A percentile compares a stretch with the other conserved stretches of the same genome.
These are phyloP conservation scores for Naematelia encephala DNA, from an alignment of 768 basidiomycete genomes.

Conservation along the genomic window DNA sequence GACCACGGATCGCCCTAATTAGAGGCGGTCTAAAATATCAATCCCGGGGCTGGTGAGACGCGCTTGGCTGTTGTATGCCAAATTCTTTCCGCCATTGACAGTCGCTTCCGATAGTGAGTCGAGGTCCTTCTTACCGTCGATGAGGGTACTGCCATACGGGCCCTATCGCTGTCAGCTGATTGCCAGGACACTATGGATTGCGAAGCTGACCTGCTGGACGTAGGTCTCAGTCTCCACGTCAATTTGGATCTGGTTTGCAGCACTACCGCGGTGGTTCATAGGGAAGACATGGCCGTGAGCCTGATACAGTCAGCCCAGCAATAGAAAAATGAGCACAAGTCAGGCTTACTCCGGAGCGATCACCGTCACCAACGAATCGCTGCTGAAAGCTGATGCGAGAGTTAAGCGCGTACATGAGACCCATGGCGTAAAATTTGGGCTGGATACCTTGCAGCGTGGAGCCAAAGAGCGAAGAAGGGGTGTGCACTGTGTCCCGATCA, in stretches of 20 bases:
- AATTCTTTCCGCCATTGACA: constrained; percentile 1
- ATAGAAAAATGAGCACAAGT: neutral
- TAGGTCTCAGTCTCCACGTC: constrained; percentile 26
- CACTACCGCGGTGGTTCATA: constrained; percentile 10
- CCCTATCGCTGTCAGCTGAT: constrained; percentile 2
- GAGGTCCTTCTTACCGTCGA: constrained; percentile 1
- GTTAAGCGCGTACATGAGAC: constrained; percentile 25
- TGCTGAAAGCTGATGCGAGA: constrained; percentile 14
- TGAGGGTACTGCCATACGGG: neutral
- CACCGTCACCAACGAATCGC: neutral
- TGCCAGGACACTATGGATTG: too few relatives aligned
- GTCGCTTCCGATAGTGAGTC: constrained; percentile 2
- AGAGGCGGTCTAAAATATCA: neutral
- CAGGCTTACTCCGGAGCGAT: constrained; percentile 14
- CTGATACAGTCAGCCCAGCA: neutral
- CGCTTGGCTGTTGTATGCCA: constrained; percentile 12
- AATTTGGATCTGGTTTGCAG: constrained; percentile 24
- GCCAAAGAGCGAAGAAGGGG: constrained; percentile 19
- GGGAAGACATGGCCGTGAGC: constrained; percentile 18
- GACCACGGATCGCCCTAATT: too few relatives aligned
- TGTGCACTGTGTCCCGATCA: constrained; percentile 9
- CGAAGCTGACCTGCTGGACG: constrained; percentile 10
- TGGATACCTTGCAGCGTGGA: constrained; percentile 20
- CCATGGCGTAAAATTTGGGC: constrained; percentile 22
- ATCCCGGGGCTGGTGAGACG: constrained; percentile 4